Evolutionary conservation across 768 basidiomycete species (phyloP).

Genomic region (Lanmaoa rubissima): DNA sequence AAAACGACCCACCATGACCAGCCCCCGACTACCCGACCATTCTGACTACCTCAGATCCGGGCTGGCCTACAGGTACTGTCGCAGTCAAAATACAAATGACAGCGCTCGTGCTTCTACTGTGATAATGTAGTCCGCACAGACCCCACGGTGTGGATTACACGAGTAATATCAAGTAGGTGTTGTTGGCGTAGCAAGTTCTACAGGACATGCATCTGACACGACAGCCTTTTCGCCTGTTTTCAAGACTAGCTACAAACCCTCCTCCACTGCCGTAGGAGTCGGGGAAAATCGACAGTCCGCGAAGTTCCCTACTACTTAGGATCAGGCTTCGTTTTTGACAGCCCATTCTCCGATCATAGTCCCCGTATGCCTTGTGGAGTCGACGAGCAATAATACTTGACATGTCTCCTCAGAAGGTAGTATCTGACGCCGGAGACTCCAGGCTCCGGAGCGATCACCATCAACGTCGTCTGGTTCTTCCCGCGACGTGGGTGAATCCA

Average conservation of each 20-base stretch:
- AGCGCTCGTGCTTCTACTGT: not conserved
- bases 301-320: not conserved
- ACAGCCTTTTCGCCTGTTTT: not conserved
- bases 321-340: not conserved
- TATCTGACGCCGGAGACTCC: not conserved
- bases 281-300: not conserved
- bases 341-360: not conserved
- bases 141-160: not conserved
- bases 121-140: not conserved
- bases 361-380: not conserved
- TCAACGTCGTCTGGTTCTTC: not conserved
- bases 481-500: constrained; percentile 5
- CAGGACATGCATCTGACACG: not conserved
- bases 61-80: not conserved
- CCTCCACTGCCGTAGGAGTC: too few species aligned
- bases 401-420: constrained; percentile 1
- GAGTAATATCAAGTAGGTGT: not conserved
- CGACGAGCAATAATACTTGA: not conserved
- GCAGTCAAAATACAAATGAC: not conserved
- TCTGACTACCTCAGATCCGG: not conserved
- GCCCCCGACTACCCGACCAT: not conserved
- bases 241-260: not conserved
- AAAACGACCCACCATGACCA: not conserved
- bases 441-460: not conserved
- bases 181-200: not conserved